Conservation (phyloP, 352 stramenopile genomes). For the Pythium diclinum region DNA sequence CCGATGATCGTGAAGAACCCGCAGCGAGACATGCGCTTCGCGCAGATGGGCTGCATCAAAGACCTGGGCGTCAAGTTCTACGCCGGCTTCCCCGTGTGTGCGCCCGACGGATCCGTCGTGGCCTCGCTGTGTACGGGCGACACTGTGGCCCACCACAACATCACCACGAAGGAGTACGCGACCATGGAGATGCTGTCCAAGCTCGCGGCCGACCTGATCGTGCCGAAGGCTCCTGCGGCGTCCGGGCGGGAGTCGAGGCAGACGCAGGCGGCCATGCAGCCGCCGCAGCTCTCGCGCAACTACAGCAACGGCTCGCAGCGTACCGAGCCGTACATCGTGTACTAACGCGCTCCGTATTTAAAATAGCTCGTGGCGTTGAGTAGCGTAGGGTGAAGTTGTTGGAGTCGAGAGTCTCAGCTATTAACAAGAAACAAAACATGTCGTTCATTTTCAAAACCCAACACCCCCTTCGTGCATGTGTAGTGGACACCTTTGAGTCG, state of each 20-base stretch:
- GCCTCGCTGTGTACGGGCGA: slow-evolving; percentile 47
- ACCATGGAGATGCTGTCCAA: slow-evolving; percentile 64
- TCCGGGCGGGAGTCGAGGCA: not conserved
- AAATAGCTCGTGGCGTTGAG: not conserved
- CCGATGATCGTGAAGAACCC: slow-evolving; percentile 64
- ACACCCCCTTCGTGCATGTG: too few relatives aligned
- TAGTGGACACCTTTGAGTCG: too few relatives aligned
- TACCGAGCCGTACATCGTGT: not conserved
- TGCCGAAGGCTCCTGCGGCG: slow-evolving; percentile 3
- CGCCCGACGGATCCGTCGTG: slow-evolving; percentile 44
- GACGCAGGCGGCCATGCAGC: not conserved
- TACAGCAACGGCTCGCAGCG: slow-evolving; percentile 3
- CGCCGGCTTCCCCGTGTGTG: slow-evolving; percentile 54
- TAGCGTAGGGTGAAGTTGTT: too few relatives aligned
- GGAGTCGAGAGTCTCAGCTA: not conserved
- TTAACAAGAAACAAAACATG: not conserved
- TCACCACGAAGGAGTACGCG: slow-evolving; percentile 67
- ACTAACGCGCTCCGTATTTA: slow-evolving; percentile 1
- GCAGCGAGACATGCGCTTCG: slow-evolving; percentile 60
- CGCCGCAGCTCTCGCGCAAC: not conserved
- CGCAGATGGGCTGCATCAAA: slow-evolving; percentile 41
- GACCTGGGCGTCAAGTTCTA: slow-evolving; percentile 60
- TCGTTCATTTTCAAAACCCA: not conserved
- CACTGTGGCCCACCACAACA: slow-evolving; percentile 43
- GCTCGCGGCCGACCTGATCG: slow-evolving; percentile 46